Evolutionary conservation across 257 asterid genomes (phyloP), one percentile per base, ranked within the genome.

Genomic region (Agastache rugosa): DNA sequence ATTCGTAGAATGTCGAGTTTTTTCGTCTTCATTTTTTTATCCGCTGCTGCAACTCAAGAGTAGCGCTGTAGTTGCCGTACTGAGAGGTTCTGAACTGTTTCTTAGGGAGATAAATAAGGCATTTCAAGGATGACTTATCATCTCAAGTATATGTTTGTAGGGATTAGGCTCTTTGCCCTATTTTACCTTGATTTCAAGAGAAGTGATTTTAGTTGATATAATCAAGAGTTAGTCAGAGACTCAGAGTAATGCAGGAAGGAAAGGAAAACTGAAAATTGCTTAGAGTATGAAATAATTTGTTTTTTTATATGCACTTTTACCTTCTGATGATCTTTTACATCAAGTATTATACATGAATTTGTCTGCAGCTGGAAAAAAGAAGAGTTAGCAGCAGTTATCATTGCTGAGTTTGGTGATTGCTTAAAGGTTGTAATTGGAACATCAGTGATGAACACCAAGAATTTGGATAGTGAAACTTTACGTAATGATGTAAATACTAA

Each of bases 21-120:
- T 15, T 65, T 76, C 45, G 51, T 59, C 48, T 73, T 76, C 56
- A 11, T 31, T 61, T 76, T 39, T 47, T 34, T 53, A n/a, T 51
- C 61, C 44, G 44, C 55, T 70, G 51, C 70, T 75, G 81, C 81
- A 58, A 45, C 65, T 75, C 56, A 44, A 51, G 61, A 56, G 74
- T 44, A 59, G 75, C 61, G 29, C 20, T 69, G 65, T 71, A 56
- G 73, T 31, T 63, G 56, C 48, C 47, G 61, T 53, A 41, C 11
- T 61, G 67, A 67, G 76, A 55, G 66, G 73, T 67, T 75, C 29
- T 29, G 11, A 47, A 78, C 81, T 78, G 58, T 66, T 75, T 70
- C 39, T 72, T 51, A 53, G 79, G 67, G 63, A 62, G 69, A 56
- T 48, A 19, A 71, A 78, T 62, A 72, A 82, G 76, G 53, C 58